Percentiles rank a stretch among this genome's conserved stretches.
phyloP scores from a whole-genome alignment of 1,284 basidiomycete genomes.

The Heterobasidion occidentale region DNA sequence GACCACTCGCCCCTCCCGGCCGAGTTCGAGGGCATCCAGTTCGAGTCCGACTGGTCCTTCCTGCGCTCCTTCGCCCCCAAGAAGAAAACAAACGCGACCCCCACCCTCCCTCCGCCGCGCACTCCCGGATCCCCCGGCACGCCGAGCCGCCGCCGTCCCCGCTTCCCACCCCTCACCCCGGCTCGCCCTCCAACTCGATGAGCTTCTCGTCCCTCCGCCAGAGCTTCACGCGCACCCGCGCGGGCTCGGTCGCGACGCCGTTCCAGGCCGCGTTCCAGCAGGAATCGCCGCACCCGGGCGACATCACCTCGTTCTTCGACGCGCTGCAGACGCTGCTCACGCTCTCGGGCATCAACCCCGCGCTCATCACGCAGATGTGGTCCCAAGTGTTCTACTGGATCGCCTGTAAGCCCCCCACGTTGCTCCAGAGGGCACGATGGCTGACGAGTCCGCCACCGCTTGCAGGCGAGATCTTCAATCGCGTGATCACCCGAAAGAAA shows the following conservation, averaged over 20 bases:
- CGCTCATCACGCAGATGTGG: constrained; percentile 84
- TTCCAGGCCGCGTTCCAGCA: constrained; percentile 48
- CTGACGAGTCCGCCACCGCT: background rate
- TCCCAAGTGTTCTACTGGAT: constrained; percentile 95
- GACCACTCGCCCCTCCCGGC: constrained; percentile 78
- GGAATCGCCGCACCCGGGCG: constrained; percentile 25
- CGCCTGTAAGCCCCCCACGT: constrained; percentile 48
- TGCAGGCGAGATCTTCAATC: constrained; percentile 90
- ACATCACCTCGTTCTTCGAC: constrained; percentile 78
- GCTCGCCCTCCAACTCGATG: constrained; percentile 31
- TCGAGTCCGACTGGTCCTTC: constrained; percentile 95
- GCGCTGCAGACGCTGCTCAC: constrained; percentile 84
- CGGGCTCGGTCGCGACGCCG: constrained; percentile 34
- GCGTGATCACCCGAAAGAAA: constrained; percentile 85
- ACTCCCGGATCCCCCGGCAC: constrained; percentile 35
- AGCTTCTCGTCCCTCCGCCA: constrained; percentile 59
- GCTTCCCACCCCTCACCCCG: constrained; percentile 29
- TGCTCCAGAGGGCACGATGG: background rate
- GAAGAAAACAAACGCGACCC: constrained; percentile 37
- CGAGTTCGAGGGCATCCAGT: constrained; percentile 79
- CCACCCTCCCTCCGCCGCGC: constrained; percentile 19
- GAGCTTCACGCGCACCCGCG: constrained; percentile 45
- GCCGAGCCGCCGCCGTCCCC: constrained; percentile 36
- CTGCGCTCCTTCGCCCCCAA: constrained; percentile 68
- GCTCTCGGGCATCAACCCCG: constrained; percentile 88